Evolutionary conservation across 768 basidiomycete species (phyloP), one percentile per base, ranked within the genome.

Genomic region (Boletus sp.): DNA sequence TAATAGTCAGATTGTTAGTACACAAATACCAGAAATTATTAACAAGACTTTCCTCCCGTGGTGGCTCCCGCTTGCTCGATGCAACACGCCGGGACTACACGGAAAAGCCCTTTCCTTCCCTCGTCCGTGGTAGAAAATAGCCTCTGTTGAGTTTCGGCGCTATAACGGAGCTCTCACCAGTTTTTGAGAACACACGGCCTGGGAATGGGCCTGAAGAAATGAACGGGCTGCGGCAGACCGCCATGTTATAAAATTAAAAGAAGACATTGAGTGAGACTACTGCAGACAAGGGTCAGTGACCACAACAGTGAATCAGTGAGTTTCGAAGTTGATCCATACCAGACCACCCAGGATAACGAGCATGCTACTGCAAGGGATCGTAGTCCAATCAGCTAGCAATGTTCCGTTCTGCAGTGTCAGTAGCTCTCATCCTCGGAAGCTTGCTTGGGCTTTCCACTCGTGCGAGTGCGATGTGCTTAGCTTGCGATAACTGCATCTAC

Each of bases 401-500:
- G 57, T 33, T 37, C 15, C 47, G 24, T 11, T 18, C 42, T 14
- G 47, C 35, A 29, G 18, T 46, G 17, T 45, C 42, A 5, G 8
- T 49, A 11, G 40, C 30, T 30, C 41, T 57, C 7, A 1, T 57
- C 18, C n/a, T 57, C 17, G 36, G 41, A 24, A 36, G n/a, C 33
- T 45, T 58, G 20, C 55, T 48, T 28, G 54, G 33, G 20, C 12
- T 58, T 18, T 44, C 55, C 20, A 39, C 41, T 14, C 35, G 17
- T 29, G 51, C 50, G 28, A 33, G 24, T 10, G 57, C 57, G 4
- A 7, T 3, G 24, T 60, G 59, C 24, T 17, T 47, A 7, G 50
- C 59, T 7, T 60, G 50, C 33, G 29, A 41, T 6, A 59, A 52
- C 32, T 42, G 39, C 47, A 42, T 57, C 24, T 50, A 57, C 8